Conservation (phyloP, 1,284 basidiomycete species). For the Tilletia setariae region DNA sequence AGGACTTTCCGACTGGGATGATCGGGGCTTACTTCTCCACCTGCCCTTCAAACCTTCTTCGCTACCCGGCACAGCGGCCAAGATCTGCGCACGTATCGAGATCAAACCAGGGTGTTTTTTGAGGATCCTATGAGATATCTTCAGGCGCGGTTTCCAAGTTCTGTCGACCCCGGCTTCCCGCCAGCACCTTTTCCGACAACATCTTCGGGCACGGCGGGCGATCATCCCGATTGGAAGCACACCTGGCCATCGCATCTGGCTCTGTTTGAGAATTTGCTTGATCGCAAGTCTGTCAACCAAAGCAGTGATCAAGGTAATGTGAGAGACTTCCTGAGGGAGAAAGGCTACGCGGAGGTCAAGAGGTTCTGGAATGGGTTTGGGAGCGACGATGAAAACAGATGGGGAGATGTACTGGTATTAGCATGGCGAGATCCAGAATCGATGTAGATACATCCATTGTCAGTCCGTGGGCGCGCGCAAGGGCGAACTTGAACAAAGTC, state of each 20-base stretch:
- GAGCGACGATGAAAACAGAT: constrained; percentile 10
- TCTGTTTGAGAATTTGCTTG: constrained; percentile 71
- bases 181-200: constrained; percentile 62
- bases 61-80: background rate
- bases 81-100: constrained; percentile 62
- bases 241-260: constrained; percentile 77
- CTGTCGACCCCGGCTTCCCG: constrained; percentile 67
- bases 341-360: constrained; percentile 70
- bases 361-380: constrained; percentile 60
- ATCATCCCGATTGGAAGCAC: constrained; percentile 61
- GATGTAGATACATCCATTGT: background rate
- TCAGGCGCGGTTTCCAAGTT: constrained; percentile 63
- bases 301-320: constrained; percentile 55
- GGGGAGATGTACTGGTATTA: constrained; percentile 14
- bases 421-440: background rate
- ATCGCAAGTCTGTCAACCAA: constrained; percentile 33
- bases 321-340: constrained; percentile 59
- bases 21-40: no score
- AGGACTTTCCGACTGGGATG: no score
- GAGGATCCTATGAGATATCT: constrained; percentile 69
- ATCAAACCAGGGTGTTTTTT: constrained; percentile 83
- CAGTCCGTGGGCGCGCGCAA: background rate
- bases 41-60: no score
- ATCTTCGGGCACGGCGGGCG: constrained; percentile 6
- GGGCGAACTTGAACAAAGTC: background rate